Evolutionary conservation across 441 rosid genomes (phyloP), one percentile per base, ranked within the genome.

Genomic region (Viola pubescens): DNA sequence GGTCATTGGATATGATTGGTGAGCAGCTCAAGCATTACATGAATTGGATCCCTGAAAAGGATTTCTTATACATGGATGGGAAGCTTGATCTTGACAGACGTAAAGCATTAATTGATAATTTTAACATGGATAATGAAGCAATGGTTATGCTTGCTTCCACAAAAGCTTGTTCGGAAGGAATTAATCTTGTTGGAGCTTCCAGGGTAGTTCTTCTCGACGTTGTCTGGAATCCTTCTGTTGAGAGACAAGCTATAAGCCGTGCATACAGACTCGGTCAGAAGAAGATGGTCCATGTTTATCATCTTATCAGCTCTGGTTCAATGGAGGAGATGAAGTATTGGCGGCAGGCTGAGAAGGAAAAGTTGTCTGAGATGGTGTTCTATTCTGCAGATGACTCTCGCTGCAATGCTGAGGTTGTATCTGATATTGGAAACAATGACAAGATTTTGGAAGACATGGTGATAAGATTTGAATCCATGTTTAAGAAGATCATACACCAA

Each of bases 151-250:
- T 87, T 63, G 95, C 97, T 53, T 87, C 95, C 3, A 84, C 68
- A 9, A 82, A 49, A 54, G 95, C 97, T 7, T 89, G 91, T 59
- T 79, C 75, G 5, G 95, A 84, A 65, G 97, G 97, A 12, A 89
- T 83, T n/a, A 89, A 54, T 64, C 82, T 89, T 1, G 87, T 83
- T 8, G 97, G 94, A 7, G 95, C 88, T 52, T 88, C 94, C 0
- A 76, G 96, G 68, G 87, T 83, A 16, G 73, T 88, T 8, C 73
- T 88, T 6, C 64, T 88, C 19, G 96, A 86, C 57, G 90, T 84
- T 37, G 77, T 77, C 12, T 86, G 96, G 96, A 88, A 88, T 44
- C 96, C 88, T 0, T 73, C 87, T 0, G 90, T 86, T 0, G 87
- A 81, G 58, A 80, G 87, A 64, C 94, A 86, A 73, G 96, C 94